A percentile compares a stretch with the other conserved stretches of the same genome.
These are phyloP conservation scores for Begonia masoniana DNA, from an alignment of 306 rosid species.

Conservation along the genomic window DNA sequence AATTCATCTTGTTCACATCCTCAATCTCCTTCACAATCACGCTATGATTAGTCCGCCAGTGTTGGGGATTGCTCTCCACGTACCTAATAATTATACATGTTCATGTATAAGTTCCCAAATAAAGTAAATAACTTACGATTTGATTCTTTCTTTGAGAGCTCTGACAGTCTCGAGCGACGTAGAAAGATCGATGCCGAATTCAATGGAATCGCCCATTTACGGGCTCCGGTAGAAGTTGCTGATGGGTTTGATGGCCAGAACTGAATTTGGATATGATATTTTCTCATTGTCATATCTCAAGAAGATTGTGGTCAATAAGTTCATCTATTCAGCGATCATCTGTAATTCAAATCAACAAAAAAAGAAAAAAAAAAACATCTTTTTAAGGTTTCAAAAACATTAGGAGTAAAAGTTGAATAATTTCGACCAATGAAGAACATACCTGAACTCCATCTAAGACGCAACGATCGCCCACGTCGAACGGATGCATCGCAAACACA, in stretches of 20 bases:
- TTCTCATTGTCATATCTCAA: conserved; percentile 75
- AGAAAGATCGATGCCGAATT: conserved; percentile 51
- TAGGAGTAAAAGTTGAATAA: too few relatives aligned
- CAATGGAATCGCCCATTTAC: conserved; percentile 61
- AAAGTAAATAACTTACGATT: conserved; percentile 29
- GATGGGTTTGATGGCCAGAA: conserved; percentile 66
- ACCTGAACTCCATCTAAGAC: conserved; percentile 89
- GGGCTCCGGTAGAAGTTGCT: conserved; percentile 88
- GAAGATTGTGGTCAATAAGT: conserved; percentile 64
- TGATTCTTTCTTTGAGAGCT: conserved; percentile 42
- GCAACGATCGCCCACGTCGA: conserved; percentile 87
- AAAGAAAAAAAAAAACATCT: too few relatives aligned
- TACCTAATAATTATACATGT: conserved; percentile 25
- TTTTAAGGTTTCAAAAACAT: too few relatives aligned
- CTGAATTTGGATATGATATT: conserved; percentile 74
- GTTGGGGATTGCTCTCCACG: conserved; percentile 62
- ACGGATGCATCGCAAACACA: conserved; percentile 82
- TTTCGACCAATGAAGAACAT: conserved; percentile 6
- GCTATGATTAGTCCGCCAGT: conserved; percentile 60
- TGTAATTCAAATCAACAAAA: conserved; percentile 9
- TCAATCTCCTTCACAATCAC: conserved; percentile 53
- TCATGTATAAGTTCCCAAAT: not conserved
- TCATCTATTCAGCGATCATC: conserved; percentile 93
- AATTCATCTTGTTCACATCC: conserved; percentile 57
- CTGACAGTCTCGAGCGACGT: conserved; percentile 66